Evolutionary conservation across 371 early-diverging fungal species (phyloP).

Genomic region (Circinella minor): DNA sequence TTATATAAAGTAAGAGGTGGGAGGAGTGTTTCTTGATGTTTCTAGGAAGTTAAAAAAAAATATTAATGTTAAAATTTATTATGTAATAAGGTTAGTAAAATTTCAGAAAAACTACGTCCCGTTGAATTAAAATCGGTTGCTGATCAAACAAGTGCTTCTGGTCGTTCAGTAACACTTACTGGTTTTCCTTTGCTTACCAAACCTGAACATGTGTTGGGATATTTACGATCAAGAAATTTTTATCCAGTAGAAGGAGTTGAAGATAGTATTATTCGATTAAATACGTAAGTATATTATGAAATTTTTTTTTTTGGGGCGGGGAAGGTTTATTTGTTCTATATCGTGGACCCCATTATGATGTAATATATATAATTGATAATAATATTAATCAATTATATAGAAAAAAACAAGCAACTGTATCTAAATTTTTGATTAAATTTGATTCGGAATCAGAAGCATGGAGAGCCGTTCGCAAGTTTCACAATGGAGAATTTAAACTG

Average conservation of each 20-base stretch:
- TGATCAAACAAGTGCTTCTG: conserved; percentile 37
- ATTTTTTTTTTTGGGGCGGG: too few species aligned
- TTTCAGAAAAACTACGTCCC: conserved; percentile 25
- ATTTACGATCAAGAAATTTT: conserved; percentile 41
- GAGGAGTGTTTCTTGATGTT: too few species aligned
- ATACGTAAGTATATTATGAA: conserved; percentile 34
- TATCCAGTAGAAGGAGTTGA: conserved; percentile 45
- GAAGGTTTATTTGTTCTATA: too few species aligned
- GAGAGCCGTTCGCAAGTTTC: conserved; percentile 54
- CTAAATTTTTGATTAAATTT: conserved; percentile 52
- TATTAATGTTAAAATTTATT: background rate
- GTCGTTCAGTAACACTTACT: conserved; percentile 43
- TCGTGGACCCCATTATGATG: background rate
- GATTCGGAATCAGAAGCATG: conserved; percentile 57
- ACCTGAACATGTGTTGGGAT: conserved; percentile 39
- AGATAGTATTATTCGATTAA: conserved; percentile 36
- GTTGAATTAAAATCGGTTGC: conserved; percentile 35
- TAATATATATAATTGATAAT: background rate
- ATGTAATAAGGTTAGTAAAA: conserved; percentile 18
- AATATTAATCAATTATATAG: conserved; percentile 9
- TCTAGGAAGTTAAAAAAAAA: too few species aligned
- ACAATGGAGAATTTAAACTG: conserved; percentile 39
- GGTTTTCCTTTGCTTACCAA: conserved; percentile 37
- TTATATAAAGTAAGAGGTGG: too few species aligned
- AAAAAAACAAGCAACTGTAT: conserved; percentile 31